Base-by-base conservation (phyloP, 2,329 filamentous ascomycete genomes). In the Pseudogymnoascus sp. region DNA sequence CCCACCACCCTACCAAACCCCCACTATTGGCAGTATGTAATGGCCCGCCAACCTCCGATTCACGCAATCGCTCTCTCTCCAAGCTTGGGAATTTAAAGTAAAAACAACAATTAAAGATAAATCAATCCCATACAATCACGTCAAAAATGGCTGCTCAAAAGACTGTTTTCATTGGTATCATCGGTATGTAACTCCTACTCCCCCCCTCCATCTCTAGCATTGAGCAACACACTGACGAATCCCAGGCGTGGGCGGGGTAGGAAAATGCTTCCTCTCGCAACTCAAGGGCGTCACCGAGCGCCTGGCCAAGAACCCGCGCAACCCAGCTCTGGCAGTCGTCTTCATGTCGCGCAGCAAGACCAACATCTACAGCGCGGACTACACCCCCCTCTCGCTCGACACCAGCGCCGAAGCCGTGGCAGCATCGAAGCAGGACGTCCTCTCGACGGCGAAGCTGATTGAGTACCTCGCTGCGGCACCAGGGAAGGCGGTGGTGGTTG, bases 241-340 rank as follows among this genome's bases (percentile, higher is more conserved):
- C 69, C 67, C 72, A 96, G 93, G 95, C 73, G 90, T 89, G 70
- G 95, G 95, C 70, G 93, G 93, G 68, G 95, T 97, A 66, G 95
- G 95, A 72, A 93, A 93, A 77, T 86, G 86, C 78, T 97, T 97
- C 81, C 85, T 97, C 67, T 81, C 82, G 69, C 95, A 97, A 77
- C 86, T 97, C 64, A 81, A 88, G 67, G 74, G 79, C 65, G 83
- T 95, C 65, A 81, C 85, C 60, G 79, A 82, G 67, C 85, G 89
- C 66, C 86, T 86, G 40, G 84, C 88, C 44, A 83, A 85, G 5
- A 68, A 66, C 40, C 25, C 68, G 23, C 65, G 64, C n/a, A 68
- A 66, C 44, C 66, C 66, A 10, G 86, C 85, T 62, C 83, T 96
- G 64, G 87, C 84, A 64, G 86, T 97, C 62, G 85, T 93, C 79